Conservation (phyloP, 805 yeast genomes). For the Zygosaccharomyces siamensis region DNA sequence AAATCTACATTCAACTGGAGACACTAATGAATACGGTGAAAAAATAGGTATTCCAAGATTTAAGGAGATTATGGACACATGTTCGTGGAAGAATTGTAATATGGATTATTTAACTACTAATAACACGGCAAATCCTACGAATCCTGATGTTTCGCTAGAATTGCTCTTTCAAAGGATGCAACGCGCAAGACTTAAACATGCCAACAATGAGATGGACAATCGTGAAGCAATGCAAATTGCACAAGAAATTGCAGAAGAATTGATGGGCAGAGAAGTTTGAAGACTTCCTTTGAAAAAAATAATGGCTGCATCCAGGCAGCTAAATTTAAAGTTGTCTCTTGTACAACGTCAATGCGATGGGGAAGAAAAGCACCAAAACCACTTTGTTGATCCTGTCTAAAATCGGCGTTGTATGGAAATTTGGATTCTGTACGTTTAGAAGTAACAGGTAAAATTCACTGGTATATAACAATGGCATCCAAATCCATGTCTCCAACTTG, state of each 20-base stretch:
- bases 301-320: neutral
- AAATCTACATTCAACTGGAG: conserved; percentile 23
- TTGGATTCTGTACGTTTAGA: conserved; percentile 25
- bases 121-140: neutral
- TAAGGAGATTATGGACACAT: conserved; percentile 44
- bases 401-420: conserved; percentile 23
- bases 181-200: conserved; percentile 19
- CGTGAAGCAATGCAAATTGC: conserved; percentile 22
- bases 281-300: neutral
- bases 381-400: conserved; percentile 25
- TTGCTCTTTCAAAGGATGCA: conserved; percentile 16
- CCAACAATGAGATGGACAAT: conserved; percentile 6
- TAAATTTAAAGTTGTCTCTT: conserved; percentile 16
- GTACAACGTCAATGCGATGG: conserved; percentile 25
- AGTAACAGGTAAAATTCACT: conserved; percentile 32
- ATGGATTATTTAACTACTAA: neutral
- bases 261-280: neutral
- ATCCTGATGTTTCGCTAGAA: conserved; percentile 4
- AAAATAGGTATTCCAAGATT: conserved; percentile 41
- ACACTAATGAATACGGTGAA: conserved; percentile 42
- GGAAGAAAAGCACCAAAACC: conserved; percentile 26
- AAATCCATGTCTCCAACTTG: conserved; percentile 20
- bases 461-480: conserved; percentile 26
- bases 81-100: conserved; percentile 40
- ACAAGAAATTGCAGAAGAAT: conserved; percentile 24